These are phyloP conservation scores for Pseudevernia furfuracea DNA, from an alignment of 495 filamentous ascomycete species.

Conservation along the genomic window DNA sequence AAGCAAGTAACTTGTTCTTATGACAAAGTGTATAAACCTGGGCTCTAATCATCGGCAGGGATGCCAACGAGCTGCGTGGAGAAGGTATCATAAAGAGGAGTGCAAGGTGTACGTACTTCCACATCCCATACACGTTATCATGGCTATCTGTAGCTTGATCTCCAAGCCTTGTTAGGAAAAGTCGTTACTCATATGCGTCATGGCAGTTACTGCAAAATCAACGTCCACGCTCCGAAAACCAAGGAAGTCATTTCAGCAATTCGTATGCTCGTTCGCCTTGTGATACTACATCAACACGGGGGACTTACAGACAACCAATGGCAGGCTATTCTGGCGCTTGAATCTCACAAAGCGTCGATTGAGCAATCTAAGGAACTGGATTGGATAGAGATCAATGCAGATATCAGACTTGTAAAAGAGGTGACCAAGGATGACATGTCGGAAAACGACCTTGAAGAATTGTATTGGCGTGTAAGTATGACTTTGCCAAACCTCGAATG, in stretches of 20 bases:
- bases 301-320: slow-evolving; percentile 5
- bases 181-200: neutral
- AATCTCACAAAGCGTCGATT: slow-evolving; percentile 5
- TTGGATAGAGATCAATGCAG: neutral
- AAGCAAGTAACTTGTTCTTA: neutral
- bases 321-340: neutral
- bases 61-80: slow-evolving; percentile 1
- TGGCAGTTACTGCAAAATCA: slow-evolving; percentile 3
- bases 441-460: neutral
- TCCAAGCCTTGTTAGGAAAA: neutral
- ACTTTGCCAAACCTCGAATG: neutral
- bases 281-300: slow-evolving; percentile 8
- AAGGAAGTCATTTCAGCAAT: neutral
- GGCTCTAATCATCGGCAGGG: neutral
- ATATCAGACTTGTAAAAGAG: neutral
- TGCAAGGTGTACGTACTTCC: slow-evolving; percentile 2
- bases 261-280: slow-evolving; percentile 8
- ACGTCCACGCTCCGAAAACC: neutral
- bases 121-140: neutral
- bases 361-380: neutral
- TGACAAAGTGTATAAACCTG: neutral
- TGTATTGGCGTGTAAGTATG: neutral
- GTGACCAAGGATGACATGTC: neutral
- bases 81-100: slow-evolving; percentile 9
- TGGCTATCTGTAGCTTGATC: neutral